Base-by-base conservation (phyloP, 495 filamentous ascomycete genomes). In the Tuber microsphaerosporum region DNA sequence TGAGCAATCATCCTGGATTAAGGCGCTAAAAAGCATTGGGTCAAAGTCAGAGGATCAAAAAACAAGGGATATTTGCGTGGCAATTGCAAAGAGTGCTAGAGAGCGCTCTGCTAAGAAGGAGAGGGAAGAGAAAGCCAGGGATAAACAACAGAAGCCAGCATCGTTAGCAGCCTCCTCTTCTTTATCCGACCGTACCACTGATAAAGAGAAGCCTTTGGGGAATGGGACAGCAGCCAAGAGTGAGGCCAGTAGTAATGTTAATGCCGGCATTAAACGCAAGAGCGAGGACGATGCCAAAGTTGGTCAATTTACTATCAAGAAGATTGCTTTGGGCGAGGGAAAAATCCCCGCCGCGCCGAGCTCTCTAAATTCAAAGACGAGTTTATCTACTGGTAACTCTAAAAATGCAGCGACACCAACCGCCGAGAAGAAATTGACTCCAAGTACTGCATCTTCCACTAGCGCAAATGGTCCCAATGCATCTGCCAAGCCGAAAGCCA, bases 371-470 rank as follows among this genome's bases (percentile, higher is more conserved):
- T 71, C 79, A 76, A 82, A 82, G 77, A 48, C 80, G 75, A 74
- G 73, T 69, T 51, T 74, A 71, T 74, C 80, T 76, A 43, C 73
- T 73, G 69, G 75, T 73, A 74, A 77, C 73, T 74, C 77, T 74
- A 82, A 76, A 82, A 82, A 75, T 77, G 80, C 80, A 72, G 70
- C 75, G 72, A 65, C 80, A 70, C 65, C 75, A 39, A 26, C 75
- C 42, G 61, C 76, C 71, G 81, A 82, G 71, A 82, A 82, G 77
- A 82, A 82, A 81, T 77, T 81, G 81, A 77, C 75, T 73, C 72
- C 81, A 82, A 82, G 80, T 82, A 68, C 75, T 79, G 75, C 74
- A 71, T 70, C 77, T 51, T 82, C 79, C 41, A 79, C 77, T 75
- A 73, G 75, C 73, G 72, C 77, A 69, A 65, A 65, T 65, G 56